Conservation (phyloP, 1,139 yeast genomes). For the Pichia sp. region DNA sequence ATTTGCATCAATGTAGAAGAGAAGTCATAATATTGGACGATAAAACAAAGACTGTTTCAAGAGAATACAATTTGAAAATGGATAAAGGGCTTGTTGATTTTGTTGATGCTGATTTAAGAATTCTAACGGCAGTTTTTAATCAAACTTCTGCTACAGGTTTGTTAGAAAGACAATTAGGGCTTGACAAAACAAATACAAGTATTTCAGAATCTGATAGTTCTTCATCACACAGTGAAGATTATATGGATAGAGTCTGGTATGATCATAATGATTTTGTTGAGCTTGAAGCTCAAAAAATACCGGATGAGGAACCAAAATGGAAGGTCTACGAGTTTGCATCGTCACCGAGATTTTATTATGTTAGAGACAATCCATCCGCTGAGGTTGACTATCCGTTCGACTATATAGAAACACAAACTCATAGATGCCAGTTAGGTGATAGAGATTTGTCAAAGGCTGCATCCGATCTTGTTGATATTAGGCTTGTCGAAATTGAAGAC, state of each 20-base stretch:
- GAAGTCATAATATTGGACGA: slow-evolving; percentile 47
- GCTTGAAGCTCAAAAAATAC: slow-evolving; percentile 47
- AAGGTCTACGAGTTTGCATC: slow-evolving; percentile 57
- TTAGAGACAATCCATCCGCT: slow-evolving; percentile 53
- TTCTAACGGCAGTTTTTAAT: slow-evolving; percentile 60
- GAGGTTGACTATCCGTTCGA: slow-evolving; percentile 45
- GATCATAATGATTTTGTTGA: slow-evolving; percentile 81
- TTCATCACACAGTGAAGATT: slow-evolving; percentile 17
- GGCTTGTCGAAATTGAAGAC: slow-evolving; percentile 39
- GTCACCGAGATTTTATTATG: slow-evolving; percentile 73
- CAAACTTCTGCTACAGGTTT: slow-evolving; percentile 46
- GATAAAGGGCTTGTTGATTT: slow-evolving; percentile 73
- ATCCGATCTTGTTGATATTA: slow-evolving; percentile 34
- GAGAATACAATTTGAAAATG: slow-evolving; percentile 57
- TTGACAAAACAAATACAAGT: slow-evolving; percentile 17
- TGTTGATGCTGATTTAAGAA: slow-evolving; percentile 64
- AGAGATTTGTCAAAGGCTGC: slow-evolving; percentile 53
- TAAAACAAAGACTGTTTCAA: slow-evolving; percentile 50
- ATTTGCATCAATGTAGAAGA: slow-evolving; percentile 81
- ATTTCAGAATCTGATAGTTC: slow-evolving; percentile 16
- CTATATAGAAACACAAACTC: slow-evolving; percentile 33
- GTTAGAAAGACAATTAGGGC: slow-evolving; percentile 40
- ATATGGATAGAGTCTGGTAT: slow-evolving; percentile 44
- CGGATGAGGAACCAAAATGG: slow-evolving; percentile 50
- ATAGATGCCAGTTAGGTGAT: slow-evolving; percentile 58